A percentile compares a stretch with the other conserved stretches of the same genome.
Evolutionary conservation across 1,284 basidiomycete species (phyloP).

Genomic region (Malassezia globosa): DNA sequence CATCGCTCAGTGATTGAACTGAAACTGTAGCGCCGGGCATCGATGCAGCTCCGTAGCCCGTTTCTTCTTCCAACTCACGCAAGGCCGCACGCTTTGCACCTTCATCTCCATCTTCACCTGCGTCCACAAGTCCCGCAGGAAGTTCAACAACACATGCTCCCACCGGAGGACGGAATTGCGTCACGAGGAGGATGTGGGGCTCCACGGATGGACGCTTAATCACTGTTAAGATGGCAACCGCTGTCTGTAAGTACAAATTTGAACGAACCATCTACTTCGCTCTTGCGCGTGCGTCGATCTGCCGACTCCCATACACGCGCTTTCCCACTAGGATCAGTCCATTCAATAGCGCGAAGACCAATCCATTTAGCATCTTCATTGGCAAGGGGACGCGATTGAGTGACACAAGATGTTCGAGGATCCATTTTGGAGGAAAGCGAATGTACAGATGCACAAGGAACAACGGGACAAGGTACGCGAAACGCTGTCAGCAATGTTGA

Average conservation of each 20-base stretch:
- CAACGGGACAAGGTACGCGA: no score
- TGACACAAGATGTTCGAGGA: not conserved
- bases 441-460: not conserved
- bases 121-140: conserved; percentile 44
- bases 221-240: conserved; percentile 39
- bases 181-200: conserved; percentile 36
- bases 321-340: conserved; percentile 40
- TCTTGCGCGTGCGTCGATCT: conserved; percentile 38
- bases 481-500: no score
- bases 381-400: conserved; percentile 18
- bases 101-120: conserved; percentile 34
- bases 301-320: conserved; percentile 43
- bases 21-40: conserved; percentile 26
- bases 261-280: conserved; percentile 38
- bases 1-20: conserved; percentile 26
- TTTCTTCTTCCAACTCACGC: conserved; percentile 42
- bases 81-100: conserved; percentile 36
- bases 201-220: conserved; percentile 30
- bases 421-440: not conserved
- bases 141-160: conserved; percentile 39
- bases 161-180: conserved; percentile 35
- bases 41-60: conserved; percentile 36
- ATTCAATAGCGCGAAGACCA: conserved; percentile 35
- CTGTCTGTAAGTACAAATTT: not conserved
- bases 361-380: conserved; percentile 42